Evolutionary conservation across 2,329 filamentous ascomycete species (phyloP), one percentile per base, ranked within the genome.

Genomic region (Fonsecaea erecta): DNA sequence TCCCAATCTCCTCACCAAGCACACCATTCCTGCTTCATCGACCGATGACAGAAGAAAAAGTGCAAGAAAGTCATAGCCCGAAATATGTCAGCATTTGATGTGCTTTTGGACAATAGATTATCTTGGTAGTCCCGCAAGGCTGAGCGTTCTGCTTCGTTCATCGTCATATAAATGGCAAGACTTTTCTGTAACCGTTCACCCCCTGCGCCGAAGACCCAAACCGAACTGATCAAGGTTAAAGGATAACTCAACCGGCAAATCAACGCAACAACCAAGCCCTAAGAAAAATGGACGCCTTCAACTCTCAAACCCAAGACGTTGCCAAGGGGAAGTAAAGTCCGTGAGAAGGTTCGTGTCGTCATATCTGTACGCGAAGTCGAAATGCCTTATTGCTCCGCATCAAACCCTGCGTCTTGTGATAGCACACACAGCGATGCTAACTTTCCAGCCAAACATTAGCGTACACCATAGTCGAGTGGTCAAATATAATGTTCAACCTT

Each of bases 401-500:
- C 18, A 12, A 14, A 24, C 11, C 21, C 11, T 48, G 18, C 21
- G 11, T 24, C 24, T 24, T 12, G 43, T 48, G 21, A 24, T 12
- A 11, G 18, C 40, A 21, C 40, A 48, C 3, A 16, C 2, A 24
- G 21, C 9, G 8, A 48, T 48, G 43, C 43, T 26, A 5, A 21
- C 43, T 48, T 24, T 4, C 14, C 21, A 24, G 43, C 18, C 43
- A 48, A 24, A 24, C 12, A 48, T 48, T 26, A 48, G 43, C 46
- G 35, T 26, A 14, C 26, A n/a, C 5, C 35, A 32, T 28, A 32
- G 48, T 14, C 30, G 21, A 35, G 43, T 16, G 18, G n/a, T 43
- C 40, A 55, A 57, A 55, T 60, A 52, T 63, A 68, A 40, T 57
- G 56, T n/a, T 62, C 63, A 34, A 58, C 7, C 51, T 68, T 68